phyloP scores from a whole-genome alignment of 108 stramenopile genomes.

The Nitzschia putrida region DNA sequence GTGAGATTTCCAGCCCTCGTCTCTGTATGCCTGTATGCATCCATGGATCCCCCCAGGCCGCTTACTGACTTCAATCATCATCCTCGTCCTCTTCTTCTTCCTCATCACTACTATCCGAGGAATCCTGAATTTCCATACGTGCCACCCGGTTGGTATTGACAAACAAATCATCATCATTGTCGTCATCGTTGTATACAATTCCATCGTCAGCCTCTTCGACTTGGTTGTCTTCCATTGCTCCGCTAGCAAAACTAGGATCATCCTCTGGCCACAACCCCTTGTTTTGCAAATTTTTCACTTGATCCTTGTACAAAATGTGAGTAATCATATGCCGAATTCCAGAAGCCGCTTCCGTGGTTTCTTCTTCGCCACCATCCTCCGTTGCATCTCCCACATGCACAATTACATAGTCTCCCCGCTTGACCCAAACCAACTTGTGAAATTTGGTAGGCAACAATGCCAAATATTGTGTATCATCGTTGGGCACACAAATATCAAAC shows the following conservation, averaged over 20 bases:
- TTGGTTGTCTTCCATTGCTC: conserved; percentile 8
- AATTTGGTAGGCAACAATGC: conserved; percentile 95
- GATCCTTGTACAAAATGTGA: conserved; percentile 95
- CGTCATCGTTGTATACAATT: conserved; percentile 56
- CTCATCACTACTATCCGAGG: conserved; percentile 44
- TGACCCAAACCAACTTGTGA: conserved; percentile 95
- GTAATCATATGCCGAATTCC: conserved; percentile 66
- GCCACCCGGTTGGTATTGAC: conserved; percentile 79
- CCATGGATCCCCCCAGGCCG: too few relatives aligned
- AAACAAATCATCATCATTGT: conserved; percentile 54
- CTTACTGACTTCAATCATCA: too few relatives aligned
- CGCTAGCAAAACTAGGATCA: conserved; percentile 45
- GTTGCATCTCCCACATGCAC: conserved; percentile 64
- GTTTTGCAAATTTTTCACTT: conserved; percentile 89
- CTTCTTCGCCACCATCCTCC: conserved; percentile 12
- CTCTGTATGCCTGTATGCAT: too few relatives aligned
- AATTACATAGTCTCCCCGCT: conserved; percentile 93
- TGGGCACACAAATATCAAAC: conserved; percentile 71
- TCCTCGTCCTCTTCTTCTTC: conserved; percentile 13
- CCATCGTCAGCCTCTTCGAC: conserved; percentile 46
- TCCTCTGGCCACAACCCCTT: conserved; percentile 86
- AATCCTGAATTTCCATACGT: conserved; percentile 57
- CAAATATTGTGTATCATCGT: conserved; percentile 46
- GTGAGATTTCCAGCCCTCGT: too few relatives aligned
- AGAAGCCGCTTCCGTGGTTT: conserved; percentile 19